A percentile compares a stretch with the other conserved stretches of the same genome.
These are phyloP conservation scores for Avena insularis DNA, from an alignment of 176 grass and related monocot species.

Conservation along the genomic window DNA sequence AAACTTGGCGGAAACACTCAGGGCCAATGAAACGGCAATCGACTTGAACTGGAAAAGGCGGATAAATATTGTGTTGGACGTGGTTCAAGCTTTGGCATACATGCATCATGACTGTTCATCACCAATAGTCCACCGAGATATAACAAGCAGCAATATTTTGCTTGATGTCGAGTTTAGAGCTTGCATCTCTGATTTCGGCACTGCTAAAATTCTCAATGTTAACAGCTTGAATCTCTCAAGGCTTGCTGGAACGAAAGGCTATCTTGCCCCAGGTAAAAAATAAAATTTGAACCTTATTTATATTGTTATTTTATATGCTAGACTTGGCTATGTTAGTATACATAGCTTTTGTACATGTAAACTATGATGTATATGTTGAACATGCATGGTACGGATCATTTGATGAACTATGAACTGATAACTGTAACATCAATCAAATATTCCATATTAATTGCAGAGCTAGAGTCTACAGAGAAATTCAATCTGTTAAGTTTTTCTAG, in stretches of 20 bases:
- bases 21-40: not conserved
- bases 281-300: not conserved
- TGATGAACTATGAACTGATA: not conserved
- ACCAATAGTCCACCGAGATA: not conserved
- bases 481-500: too few relatives aligned
- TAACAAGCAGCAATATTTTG: conserved; percentile 3
- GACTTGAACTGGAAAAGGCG: not conserved
- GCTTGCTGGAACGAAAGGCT: not conserved
- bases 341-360: not conserved
- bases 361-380: not conserved
- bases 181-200: too few relatives aligned
- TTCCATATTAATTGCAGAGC: too few relatives aligned
- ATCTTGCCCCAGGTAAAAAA: conserved; percentile 15
- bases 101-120: conserved; percentile 6
- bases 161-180: not conserved
- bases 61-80: not conserved
- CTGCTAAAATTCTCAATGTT: too few relatives aligned
- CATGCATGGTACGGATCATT: not conserved
- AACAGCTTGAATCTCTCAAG: not conserved
- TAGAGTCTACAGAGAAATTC: too few relatives aligned
- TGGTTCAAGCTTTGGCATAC: not conserved
- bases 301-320: not conserved
- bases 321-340: not conserved
- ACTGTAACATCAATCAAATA: not conserved
- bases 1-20: not conserved